Conservation (phyloP, 345 rosid species). For the Lagerstroemia speciosa region DNA sequence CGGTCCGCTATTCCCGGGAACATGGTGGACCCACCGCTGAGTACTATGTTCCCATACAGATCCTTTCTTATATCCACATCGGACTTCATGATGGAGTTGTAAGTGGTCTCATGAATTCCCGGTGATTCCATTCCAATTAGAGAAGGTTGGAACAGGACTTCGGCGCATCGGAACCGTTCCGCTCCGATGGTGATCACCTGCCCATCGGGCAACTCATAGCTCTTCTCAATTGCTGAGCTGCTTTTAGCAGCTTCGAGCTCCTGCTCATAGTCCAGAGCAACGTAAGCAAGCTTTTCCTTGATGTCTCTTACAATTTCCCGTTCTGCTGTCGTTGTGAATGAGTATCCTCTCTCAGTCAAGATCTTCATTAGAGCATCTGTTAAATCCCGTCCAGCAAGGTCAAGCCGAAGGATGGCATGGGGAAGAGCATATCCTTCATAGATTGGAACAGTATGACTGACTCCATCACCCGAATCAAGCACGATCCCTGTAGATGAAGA, state of each 20-base stretch:
- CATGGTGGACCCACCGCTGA: conserved; percentile 43
- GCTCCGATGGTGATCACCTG: conserved; percentile 45
- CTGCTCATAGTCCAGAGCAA: conserved; percentile 35
- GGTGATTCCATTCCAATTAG: conserved; percentile 35
- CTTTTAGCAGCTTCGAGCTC: conserved; percentile 31
- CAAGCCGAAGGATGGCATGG: conserved; percentile 17
- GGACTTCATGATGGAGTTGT: conserved; percentile 32
- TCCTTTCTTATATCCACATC: conserved; percentile 39
- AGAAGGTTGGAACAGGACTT: conserved; percentile 38
- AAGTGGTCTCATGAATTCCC: conserved; percentile 36
- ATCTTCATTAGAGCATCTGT: conserved; percentile 15
- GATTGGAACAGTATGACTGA: conserved; percentile 21
- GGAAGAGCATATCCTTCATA: conserved; percentile 21
- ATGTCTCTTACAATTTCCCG: conserved; percentile 44
- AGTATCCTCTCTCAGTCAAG: conserved; percentile 20
- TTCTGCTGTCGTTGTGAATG: conserved; percentile 36
- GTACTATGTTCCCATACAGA: conserved; percentile 40
- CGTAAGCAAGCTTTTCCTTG: conserved; percentile 36
- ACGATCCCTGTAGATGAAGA: conserved; percentile 13
- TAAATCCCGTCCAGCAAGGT: conserved; percentile 20
- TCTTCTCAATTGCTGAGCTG: conserved; percentile 30
- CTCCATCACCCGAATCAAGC: conserved; percentile 21
- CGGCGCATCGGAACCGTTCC: conserved; percentile 35
- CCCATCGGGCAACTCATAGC: conserved; percentile 44
- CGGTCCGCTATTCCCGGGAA: conserved; percentile 42